phyloP scores from a whole-genome alignment of 176 grass and related monocot species.

The Lolium multiflorum region DNA sequence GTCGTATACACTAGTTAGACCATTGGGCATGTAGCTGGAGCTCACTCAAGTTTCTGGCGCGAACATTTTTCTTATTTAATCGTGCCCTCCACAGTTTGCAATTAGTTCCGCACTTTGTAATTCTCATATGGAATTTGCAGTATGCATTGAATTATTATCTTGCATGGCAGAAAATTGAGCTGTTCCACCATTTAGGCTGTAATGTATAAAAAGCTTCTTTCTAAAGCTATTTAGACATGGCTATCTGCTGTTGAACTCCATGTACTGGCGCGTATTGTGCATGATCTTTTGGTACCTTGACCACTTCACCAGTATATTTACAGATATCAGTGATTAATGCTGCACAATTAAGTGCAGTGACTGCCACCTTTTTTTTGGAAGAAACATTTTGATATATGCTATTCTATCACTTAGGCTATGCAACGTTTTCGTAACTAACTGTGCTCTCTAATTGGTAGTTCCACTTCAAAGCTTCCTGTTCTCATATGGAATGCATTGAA shows the following conservation, averaged over 20 bases:
- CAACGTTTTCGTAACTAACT: not conserved
- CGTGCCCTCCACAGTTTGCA: not conserved
- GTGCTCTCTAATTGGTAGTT: not conserved
- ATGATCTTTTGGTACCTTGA: not conserved
- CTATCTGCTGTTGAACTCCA: not conserved
- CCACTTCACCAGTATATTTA: not conserved
- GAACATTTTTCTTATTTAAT: not conserved
- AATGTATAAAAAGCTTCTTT: conserved; percentile 5
- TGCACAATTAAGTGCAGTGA: not conserved
- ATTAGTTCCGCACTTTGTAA: not conserved
- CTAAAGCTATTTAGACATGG: no score
- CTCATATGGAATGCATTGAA: not conserved
- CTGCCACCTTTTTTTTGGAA: not conserved
- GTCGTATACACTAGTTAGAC: conserved; percentile 16
- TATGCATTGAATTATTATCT: not conserved
- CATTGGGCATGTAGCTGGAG: not conserved
- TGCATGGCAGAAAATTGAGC: not conserved
- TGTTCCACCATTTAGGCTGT: not conserved
- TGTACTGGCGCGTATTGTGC: not conserved
- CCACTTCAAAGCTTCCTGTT: not conserved
- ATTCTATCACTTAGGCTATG: not conserved
- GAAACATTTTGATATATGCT: not conserved
- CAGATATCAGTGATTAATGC: not conserved
- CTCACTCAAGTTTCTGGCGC: not conserved
- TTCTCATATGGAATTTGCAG: not conserved